These are phyloP conservation scores for Sphaerulina vaccinii DNA, from an alignment of 2,329 filamentous ascomycete genomes.

Conservation along the genomic window DNA sequence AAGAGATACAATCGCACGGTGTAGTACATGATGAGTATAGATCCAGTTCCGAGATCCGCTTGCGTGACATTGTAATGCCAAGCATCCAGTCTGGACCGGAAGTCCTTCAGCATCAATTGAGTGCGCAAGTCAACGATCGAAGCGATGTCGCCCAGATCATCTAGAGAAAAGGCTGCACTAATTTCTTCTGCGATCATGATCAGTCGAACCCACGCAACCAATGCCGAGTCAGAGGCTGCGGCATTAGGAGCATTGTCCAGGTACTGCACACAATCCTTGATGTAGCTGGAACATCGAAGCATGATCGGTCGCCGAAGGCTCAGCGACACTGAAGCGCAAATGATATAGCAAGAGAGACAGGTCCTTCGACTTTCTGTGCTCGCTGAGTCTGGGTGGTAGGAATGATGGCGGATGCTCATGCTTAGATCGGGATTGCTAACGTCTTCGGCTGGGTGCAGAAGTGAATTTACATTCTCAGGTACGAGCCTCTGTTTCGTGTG, in stretches of 20 bases:
- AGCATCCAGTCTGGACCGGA: conserved; percentile 63
- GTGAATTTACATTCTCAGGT: conserved; percentile 22
- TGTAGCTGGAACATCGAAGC: conserved; percentile 60
- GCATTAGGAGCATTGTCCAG: conserved; percentile 56
- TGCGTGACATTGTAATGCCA: conserved; percentile 56
- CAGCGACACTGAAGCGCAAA: conserved; percentile 61
- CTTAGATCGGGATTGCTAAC: conserved; percentile 30
- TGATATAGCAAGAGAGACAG: conserved; percentile 61
- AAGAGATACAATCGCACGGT: conserved; percentile 72
- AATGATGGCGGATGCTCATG: conserved; percentile 24
- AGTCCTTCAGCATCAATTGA: conserved; percentile 62
- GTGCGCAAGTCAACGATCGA: conserved; percentile 62
- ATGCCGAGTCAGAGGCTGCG: conserved; percentile 56
- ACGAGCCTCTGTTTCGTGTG: too few species aligned
- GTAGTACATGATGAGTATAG: conserved; percentile 62
- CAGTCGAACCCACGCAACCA: conserved; percentile 61
- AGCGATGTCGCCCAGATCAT: conserved; percentile 57
- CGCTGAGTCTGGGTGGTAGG: conserved; percentile 48
- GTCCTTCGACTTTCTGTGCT: conserved; percentile 57
- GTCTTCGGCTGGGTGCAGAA: conserved; percentile 31
- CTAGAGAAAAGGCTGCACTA: conserved; percentile 63
- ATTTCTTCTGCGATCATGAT: conserved; percentile 68
- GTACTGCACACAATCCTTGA: conserved; percentile 59
- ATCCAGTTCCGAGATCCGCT: conserved; percentile 45
- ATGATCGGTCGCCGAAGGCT: conserved; percentile 61